Evolutionary conservation across 768 basidiomycete species (phyloP), one percentile per base, ranked within the genome.

Genomic region (Russula lepida): DNA sequence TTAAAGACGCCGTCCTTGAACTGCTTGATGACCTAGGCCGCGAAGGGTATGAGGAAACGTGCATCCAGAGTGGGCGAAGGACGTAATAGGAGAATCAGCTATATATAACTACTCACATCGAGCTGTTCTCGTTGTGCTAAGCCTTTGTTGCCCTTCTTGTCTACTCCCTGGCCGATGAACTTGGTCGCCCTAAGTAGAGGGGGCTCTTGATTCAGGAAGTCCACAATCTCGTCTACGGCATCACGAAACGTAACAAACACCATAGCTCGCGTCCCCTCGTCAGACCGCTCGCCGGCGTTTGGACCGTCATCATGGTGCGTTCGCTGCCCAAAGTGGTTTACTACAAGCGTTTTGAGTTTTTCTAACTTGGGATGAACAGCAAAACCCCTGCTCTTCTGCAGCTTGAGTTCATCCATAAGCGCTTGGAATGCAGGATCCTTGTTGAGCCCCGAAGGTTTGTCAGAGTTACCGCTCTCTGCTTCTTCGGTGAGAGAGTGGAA

Each of bases 211-310:
- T 91, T 88, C 57, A 99, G 75, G 48, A 84, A 78, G 44, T 84
- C 82, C 23, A 95, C 89, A 44, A 98, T 85, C 73, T 98, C 94
- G 61, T 95, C 90, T 12, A 98, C 92, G 37, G 86, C 90, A 56
- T 89, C 85, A 59, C 97, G 78, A 71, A 83, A 95, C n/a, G 89
- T 86, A 55, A 88, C 88, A 70, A 98, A 99, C 19, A 99, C 90
- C 88, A 98, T 99, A 21, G 87, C 90, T 63, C 86, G 81, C 2
- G 92, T 92, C 49, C 68, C 71, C 7, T 73, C 70, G 12, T 68
- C 68, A 6, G 37, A 15, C 13, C 46, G 44, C 19, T 63, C 64
- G 8, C 63, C 60, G 12, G 56, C 62, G 5, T 58, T 50, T 19
- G 52, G 59, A 37, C 54, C 63, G 37, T n/a, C 41, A 13, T 63